Evolutionary conservation across 2,329 filamentous ascomycete species (phyloP), one percentile per base, ranked within the genome.

Genomic region (Neopestalotiopsis sp.): DNA sequence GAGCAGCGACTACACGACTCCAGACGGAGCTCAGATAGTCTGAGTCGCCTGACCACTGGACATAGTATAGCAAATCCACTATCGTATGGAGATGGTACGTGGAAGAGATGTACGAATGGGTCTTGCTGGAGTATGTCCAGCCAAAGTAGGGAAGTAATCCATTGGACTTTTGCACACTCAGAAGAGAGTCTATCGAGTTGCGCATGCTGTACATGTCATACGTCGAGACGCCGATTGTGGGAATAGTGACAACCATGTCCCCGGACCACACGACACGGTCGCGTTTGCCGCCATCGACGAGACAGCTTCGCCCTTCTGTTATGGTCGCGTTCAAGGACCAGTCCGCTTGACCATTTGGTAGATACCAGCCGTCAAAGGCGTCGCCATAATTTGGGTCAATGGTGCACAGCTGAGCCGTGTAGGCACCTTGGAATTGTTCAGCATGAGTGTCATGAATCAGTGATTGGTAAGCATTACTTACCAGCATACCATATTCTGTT

Each of bases 211-310:
- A 79, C 63, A 88, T 77, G 72, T 89, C 86, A 34, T 85, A 84
- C 0, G 87, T 89, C 7, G 85, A 87, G 2, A 89, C 84, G 10
- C 86, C 83, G 13, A 88, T 83, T 40, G 81, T 83, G 2, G 88
- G 87, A 0, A 88, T 80, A 4, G 87, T 85, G 70, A 89, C 87
- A 4, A 83, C 83, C 81, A 90, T 87, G 73, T 91, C 89, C 1
- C 89, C 89, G 12, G 88, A 85, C 88, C 88, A 91, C 2, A 90
- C 85, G 20, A 88, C 79, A 9, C 87, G 82, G 73, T 90, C 88
- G 40, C 88, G 81, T 74, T 90, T 90, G 1, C 87, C 86, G 14
- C 88, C 88, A 74, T 90, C 88, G 1, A 77, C 74, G 0, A 76
- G 75, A n/a, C 79, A 77, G n/a, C 76, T 73, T 14, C 70, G 71